Percentiles rank a stretch among this genome's conserved stretches.
phyloP scores from a whole-genome alignment of 1,284 basidiomycete genomes.

The Ganoderma multipileum region DNA sequence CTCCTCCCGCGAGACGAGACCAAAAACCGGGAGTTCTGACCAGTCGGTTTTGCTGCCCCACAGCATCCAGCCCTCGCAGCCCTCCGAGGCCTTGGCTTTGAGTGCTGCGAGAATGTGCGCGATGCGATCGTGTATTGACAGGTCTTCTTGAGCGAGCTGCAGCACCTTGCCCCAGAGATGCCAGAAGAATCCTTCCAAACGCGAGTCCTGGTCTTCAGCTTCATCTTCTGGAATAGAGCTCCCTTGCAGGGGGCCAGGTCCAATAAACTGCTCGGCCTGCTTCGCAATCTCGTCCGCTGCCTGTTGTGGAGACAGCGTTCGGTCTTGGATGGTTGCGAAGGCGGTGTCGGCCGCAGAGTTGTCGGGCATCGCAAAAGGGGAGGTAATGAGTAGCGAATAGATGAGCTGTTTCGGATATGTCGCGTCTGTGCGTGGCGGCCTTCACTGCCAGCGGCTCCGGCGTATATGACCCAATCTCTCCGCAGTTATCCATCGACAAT shows the following conservation, averaged over 20 bases:
- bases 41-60: conserved; percentile 20
- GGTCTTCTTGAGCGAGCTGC: conserved; percentile 9
- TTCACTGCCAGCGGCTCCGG: neutral
- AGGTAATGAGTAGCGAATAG: neutral
- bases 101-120: conserved; percentile 17
- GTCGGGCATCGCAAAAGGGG: neutral
- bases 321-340: conserved; percentile 7
- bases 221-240: neutral
- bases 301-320: conserved; percentile 8
- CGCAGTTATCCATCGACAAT: neutral
- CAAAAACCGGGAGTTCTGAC: conserved; percentile 22
- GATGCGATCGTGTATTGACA: conserved; percentile 17
- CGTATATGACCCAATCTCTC: neutral
- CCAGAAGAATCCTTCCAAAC: conserved; percentile 24
- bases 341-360: neutral
- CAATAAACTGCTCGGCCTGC: neutral
- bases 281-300: conserved; percentile 7
- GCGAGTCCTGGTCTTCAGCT: conserved; percentile 15
- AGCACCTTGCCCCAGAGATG: conserved; percentile 19
- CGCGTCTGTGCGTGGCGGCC: neutral
- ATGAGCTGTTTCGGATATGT: neutral
- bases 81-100: conserved; percentile 15
- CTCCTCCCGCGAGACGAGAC: conserved; percentile 17
- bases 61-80: conserved; percentile 20
- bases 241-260: neutral